phyloP scores from a whole-genome alignment of 768 basidiomycete genomes.

The Daedaleopsis sinensis region DNA sequence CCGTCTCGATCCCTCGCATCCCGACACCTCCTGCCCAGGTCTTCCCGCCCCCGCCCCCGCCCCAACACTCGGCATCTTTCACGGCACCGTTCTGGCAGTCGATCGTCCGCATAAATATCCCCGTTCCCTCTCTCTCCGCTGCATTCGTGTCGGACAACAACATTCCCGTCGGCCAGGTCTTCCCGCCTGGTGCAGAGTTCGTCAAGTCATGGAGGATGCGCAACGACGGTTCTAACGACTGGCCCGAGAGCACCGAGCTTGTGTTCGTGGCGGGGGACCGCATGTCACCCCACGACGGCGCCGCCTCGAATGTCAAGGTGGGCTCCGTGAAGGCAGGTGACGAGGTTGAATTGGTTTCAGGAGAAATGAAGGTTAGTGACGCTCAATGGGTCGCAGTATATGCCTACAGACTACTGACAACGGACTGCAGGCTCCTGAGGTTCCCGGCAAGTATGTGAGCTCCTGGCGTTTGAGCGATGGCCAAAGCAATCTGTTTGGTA shows the following conservation, averaged over 20 bases:
- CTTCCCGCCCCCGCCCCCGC: background rate
- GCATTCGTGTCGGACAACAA: constrained; percentile 68
- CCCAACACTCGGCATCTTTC: background rate
- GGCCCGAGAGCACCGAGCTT: constrained; percentile 71
- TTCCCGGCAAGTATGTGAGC: constrained; percentile 70
- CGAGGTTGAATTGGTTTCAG: constrained; percentile 67
- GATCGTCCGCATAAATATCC: background rate
- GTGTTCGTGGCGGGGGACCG: constrained; percentile 72
- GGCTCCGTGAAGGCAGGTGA: constrained; percentile 61
- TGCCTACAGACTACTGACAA: background rate
- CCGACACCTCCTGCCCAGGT: background rate
- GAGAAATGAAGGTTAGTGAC: constrained; percentile 67
- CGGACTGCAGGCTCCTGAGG: constrained; percentile 65
- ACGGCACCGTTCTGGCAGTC: constrained; percentile 4
- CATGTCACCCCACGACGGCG: constrained; percentile 43
- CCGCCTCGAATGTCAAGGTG: constrained; percentile 43
- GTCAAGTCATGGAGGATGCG: constrained; percentile 80
- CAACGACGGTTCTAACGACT: constrained; percentile 64
- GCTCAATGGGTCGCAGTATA: background rate
- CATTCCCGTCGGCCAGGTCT: constrained; percentile 71
- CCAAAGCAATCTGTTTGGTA: constrained; percentile 63
- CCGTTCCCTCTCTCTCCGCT: constrained; percentile 59
- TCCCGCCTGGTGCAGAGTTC: constrained; percentile 85
- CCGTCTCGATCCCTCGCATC: background rate
- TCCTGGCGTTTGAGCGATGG: constrained; percentile 76